Percentiles rank a stretch among this genome's conserved stretches.
phyloP scores from a whole-genome alignment of 768 basidiomycete genomes.

The Collybia nuda region DNA sequence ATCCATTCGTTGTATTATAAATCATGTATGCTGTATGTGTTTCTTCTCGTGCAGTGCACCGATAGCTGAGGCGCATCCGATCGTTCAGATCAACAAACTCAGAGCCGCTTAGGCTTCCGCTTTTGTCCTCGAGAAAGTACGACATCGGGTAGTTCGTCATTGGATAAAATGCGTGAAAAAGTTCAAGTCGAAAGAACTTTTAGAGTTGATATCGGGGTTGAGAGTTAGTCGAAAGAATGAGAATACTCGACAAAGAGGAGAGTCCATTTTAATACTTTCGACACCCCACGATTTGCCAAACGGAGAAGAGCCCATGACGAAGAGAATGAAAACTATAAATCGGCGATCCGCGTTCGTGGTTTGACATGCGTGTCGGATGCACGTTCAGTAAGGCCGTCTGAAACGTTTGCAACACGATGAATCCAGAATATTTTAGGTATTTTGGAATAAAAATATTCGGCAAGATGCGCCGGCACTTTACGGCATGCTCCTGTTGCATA shows the following conservation, averaged over 20 bases:
- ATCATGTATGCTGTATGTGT: constrained; percentile 52
- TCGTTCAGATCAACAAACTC: constrained; percentile 66
- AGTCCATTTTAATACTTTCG: constrained; percentile 2
- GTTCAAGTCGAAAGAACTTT: background rate
- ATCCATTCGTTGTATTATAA: constrained; percentile 37
- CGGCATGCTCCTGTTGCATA: background rate
- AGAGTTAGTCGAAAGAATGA: background rate
- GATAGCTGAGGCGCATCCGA: constrained; percentile 50
- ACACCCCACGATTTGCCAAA: constrained; percentile 2
- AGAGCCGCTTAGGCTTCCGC: constrained; percentile 50
- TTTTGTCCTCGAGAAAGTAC: constrained; percentile 64
- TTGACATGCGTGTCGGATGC: too few species aligned
- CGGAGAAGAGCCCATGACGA: constrained; percentile 5
- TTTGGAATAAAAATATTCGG: constrained; percentile 2
- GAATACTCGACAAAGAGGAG: background rate
- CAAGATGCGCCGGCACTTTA: constrained; percentile 6
- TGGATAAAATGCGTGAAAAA: background rate
- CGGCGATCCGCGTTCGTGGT: background rate
- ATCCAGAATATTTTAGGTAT: constrained; percentile 1
- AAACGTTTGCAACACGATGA: background rate
- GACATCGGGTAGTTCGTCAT: constrained; percentile 56
- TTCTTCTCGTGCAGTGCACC: constrained; percentile 43
- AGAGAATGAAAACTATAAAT: background rate
- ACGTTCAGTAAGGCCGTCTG: background rate
- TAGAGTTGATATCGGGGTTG: background rate